A percentile compares a stretch with the other conserved stretches of the same genome.
Evolutionary conservation across 192 early-diverging fungal species (phyloP).

Genomic region (Kickxella alabastrina): DNA sequence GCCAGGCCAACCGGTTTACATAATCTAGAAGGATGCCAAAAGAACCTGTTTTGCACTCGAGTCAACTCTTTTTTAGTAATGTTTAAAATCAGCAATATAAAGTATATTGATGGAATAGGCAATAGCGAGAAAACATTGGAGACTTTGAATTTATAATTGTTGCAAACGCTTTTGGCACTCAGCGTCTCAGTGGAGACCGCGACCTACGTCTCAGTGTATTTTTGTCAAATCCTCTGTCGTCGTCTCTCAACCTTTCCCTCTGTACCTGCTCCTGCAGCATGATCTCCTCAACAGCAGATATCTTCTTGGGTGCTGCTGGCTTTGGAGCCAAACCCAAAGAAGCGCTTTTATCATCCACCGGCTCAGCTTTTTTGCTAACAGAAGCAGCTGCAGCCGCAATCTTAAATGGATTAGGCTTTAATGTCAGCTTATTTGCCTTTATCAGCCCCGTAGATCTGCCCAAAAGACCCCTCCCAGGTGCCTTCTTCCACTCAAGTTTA

Average conservation of each 20-base stretch:
- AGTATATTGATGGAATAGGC: too few species aligned
- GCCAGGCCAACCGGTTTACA: slow-evolving; percentile 64
- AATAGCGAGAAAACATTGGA: too few species aligned
- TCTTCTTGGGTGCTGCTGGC: neutral
- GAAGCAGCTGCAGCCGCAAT: slow-evolving; percentile 6
- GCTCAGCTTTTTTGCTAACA: slow-evolving; percentile 2
- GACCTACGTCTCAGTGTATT: slow-evolving; percentile 17
- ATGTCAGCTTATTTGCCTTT: slow-evolving; percentile 7
- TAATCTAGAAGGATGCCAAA: too few species aligned
- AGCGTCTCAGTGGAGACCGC: slow-evolving; percentile 15
- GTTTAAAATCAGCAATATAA: too few species aligned
- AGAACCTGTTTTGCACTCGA: too few species aligned
- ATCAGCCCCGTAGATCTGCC: neutral
- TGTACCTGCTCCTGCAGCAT: slow-evolving; percentile 21
- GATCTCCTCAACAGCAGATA: slow-evolving; percentile 15
- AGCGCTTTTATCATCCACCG: neutral
- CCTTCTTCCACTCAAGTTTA: neutral
- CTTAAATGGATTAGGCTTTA: slow-evolving; percentile 35
- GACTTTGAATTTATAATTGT: too few species aligned
- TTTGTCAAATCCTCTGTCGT: slow-evolving; percentile 7
- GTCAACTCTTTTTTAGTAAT: slow-evolving; percentile 2
- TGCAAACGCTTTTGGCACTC: too few species aligned
- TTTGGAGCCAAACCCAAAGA: too few species aligned
- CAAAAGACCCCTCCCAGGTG: neutral
- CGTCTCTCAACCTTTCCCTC: neutral